phyloP scores from a whole-genome alignment of 352 stramenopile species.

The Globisporangium perplexum region DNA sequence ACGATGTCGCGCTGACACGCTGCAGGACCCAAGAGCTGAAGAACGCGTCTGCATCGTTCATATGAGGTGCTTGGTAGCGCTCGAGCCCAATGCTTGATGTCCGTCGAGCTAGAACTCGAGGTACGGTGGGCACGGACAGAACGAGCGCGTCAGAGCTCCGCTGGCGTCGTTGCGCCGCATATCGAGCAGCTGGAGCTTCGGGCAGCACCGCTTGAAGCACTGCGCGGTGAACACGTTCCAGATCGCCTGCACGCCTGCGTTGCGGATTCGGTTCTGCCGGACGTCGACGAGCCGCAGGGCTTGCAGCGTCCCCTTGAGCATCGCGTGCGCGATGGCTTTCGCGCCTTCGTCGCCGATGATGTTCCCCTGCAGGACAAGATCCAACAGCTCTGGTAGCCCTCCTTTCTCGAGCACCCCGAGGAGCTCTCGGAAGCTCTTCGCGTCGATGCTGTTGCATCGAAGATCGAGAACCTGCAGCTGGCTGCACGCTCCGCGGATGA shows the following conservation, averaged over 20 bases:
- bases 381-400: constrained; percentile 41
- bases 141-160: constrained; percentile 37
- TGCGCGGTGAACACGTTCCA: constrained; percentile 67
- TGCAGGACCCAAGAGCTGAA: constrained; percentile 62
- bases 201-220: constrained; percentile 41
- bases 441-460: constrained; percentile 55
- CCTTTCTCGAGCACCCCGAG: constrained; percentile 40
- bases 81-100: too few species aligned
- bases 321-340: constrained; percentile 46
- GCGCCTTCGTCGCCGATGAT: constrained; percentile 50
- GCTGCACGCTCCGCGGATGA: constrained; percentile 42
- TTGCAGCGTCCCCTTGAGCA: constrained; percentile 43
- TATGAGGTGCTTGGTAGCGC: constrained; percentile 26
- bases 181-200: constrained; percentile 56
- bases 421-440: constrained; percentile 27
- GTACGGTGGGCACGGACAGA: constrained; percentile 46
- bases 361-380: constrained; percentile 54
- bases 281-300: constrained; percentile 42
- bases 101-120: constrained; percentile 40
- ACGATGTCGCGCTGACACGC: background rate
- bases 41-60: constrained; percentile 58
- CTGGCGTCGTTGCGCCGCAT: constrained; percentile 59
- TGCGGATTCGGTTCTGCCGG: constrained; percentile 60
- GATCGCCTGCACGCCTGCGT: constrained; percentile 47
- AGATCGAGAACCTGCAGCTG: constrained; percentile 60